These are phyloP conservation scores for Linum tenue DNA, from an alignment of 345 rosid species.

Conservation along the genomic window DNA sequence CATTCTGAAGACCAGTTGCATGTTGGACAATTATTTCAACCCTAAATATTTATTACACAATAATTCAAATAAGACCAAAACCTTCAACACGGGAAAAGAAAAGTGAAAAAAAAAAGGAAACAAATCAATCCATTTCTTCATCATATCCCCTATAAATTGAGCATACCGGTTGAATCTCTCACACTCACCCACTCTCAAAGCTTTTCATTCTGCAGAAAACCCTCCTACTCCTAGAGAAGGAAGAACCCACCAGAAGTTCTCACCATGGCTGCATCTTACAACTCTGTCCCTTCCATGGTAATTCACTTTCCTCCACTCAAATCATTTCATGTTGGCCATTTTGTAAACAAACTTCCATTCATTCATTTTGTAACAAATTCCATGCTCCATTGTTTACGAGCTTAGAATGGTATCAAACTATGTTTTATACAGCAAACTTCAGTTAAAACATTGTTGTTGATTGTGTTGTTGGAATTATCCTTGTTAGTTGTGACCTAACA, in stretches of 20 bases:
- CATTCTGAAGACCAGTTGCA: slow-evolving; percentile 13
- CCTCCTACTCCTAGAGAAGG: neutral
- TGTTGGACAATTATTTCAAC: neutral
- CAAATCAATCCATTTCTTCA: neutral
- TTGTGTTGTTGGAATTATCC: no score
- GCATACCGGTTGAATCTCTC: slow-evolving; percentile 30
- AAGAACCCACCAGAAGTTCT: slow-evolving; percentile 20
- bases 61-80: neutral
- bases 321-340: neutral
- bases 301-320: neutral
- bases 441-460: neutral
- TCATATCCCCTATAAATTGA: slow-evolving; percentile 29
- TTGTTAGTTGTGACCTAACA: no score
- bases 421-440: neutral
- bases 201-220: neutral
- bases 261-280: slow-evolving; percentile 82
- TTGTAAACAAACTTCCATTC: neutral
- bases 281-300: slow-evolving; percentile 86
- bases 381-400: no score
- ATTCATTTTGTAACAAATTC: neutral
- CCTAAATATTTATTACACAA: neutral
- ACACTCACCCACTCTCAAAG: slow-evolving; percentile 2
- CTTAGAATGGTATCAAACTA: neutral
- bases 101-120: neutral
- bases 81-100: neutral